These are phyloP conservation scores for Pulveroboletus sp. DNA, from an alignment of 1,284 basidiomycete genomes.

Conservation along the genomic window DNA sequence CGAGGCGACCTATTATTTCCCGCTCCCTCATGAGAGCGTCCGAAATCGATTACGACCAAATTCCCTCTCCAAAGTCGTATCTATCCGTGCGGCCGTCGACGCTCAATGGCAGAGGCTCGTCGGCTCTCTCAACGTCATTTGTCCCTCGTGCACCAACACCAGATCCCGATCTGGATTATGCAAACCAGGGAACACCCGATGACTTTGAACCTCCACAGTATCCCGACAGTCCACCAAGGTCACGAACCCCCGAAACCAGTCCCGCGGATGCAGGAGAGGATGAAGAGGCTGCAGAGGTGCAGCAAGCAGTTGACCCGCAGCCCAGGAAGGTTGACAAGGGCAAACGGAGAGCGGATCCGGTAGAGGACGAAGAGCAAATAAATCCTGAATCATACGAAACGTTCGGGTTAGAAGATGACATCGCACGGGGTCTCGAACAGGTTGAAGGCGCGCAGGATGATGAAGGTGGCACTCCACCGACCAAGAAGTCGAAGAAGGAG, in stretches of 20 bases:
- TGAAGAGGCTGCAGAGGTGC: slow-evolving; percentile 32
- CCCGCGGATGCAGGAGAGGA: slow-evolving; percentile 46
- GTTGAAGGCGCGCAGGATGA: slow-evolving; percentile 40
- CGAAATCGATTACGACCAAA: slow-evolving; percentile 58
- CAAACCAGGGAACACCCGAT: slow-evolving; percentile 17
- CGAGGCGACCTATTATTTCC: slow-evolving; percentile 45
- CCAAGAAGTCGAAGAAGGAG: slow-evolving; percentile 32
- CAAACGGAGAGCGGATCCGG: slow-evolving; percentile 32
- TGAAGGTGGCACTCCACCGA: slow-evolving; percentile 32
- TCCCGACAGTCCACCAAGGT: slow-evolving; percentile 34
- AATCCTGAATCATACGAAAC: slow-evolving; percentile 24
- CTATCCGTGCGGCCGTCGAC: slow-evolving; percentile 36
- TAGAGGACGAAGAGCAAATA: slow-evolving; percentile 29
- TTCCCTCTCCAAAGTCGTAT: slow-evolving; percentile 59
- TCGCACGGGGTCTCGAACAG: slow-evolving; percentile 45
- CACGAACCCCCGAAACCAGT: slow-evolving; percentile 35
- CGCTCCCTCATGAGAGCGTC: slow-evolving; percentile 51
- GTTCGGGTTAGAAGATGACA: slow-evolving; percentile 52
- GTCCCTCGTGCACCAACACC: slow-evolving; percentile 29
- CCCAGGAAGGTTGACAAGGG: slow-evolving; percentile 34
- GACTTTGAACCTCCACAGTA: slow-evolving; percentile 36
- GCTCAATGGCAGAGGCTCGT: slow-evolving; percentile 42
- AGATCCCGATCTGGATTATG: slow-evolving; percentile 27
- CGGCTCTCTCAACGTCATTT: slow-evolving; percentile 42
- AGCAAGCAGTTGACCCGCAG: slow-evolving; percentile 28